Evolutionary conservation across 23 red algal species (phyloP).

Genomic region (Rhodosorus marinus): DNA sequence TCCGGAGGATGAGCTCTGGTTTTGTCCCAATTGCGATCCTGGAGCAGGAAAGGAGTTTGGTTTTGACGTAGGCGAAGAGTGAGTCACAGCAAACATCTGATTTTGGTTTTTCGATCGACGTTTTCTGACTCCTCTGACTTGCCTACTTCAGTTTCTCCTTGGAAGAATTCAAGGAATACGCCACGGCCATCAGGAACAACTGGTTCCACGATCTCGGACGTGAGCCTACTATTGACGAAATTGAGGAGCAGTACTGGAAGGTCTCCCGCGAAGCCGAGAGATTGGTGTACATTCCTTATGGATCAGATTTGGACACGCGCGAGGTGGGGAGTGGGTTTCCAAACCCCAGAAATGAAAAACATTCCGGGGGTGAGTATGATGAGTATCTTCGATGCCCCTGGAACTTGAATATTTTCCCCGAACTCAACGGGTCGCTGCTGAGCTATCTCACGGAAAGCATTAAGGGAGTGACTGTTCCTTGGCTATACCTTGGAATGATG

Average conservation of each 20-base stretch:
- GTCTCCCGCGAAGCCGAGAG: constrained; percentile 17
- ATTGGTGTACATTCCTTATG: constrained; percentile 16
- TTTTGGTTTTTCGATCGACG: no score
- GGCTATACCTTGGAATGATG: constrained; percentile 54
- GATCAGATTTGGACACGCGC: constrained; percentile 18
- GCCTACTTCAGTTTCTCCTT: no score
- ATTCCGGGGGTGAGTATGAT: not conserved
- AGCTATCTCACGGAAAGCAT: constrained; percentile 5
- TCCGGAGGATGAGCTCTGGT: no score
- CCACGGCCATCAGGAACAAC: no score
- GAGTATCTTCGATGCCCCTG: constrained; percentile 9
- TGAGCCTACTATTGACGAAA: no score
- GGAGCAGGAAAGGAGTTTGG: no score
- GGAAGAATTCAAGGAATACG: no score
- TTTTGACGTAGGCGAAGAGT: no score
- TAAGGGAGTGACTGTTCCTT: constrained; percentile 40
- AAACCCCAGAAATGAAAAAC: not conserved
- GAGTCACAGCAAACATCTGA: no score
- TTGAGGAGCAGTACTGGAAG: constrained; percentile 45
- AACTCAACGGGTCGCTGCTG: constrained; percentile 18
- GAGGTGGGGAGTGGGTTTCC: constrained; percentile 26
- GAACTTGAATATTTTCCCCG: constrained; percentile 42
- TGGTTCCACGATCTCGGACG: no score
- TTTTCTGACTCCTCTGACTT: no score
- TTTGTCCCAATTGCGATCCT: no score